phyloP scores from a whole-genome alignment of 768 basidiomycete species.

The Russula dissimulans region DNA sequence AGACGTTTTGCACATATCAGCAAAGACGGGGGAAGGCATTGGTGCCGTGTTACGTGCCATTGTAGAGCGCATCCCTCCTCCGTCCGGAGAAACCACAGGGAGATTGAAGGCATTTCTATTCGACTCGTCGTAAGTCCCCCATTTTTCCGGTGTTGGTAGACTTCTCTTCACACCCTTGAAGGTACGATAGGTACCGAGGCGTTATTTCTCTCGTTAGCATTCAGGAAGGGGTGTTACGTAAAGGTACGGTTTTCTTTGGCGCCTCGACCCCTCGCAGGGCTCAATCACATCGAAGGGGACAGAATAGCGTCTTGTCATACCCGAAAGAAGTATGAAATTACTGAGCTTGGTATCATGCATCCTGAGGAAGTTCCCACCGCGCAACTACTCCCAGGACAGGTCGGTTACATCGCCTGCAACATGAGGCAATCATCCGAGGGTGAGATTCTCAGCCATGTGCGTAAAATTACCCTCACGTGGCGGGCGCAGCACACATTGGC shows the following conservation, averaged over 20 bases:
- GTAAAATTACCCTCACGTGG: neutral
- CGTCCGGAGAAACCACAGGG: conserved; percentile 40
- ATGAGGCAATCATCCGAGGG: conserved; percentile 98
- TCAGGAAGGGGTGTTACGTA: conserved; percentile 69
- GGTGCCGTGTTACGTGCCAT: conserved; percentile 71
- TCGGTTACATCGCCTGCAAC: conserved; percentile 86
- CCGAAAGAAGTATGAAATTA: conserved; percentile 80
- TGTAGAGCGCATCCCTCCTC: conserved; percentile 77
- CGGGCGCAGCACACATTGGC: conserved; percentile 70
- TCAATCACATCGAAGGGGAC: conserved; percentile 49
- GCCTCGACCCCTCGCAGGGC: neutral
- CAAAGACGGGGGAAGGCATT: conserved; percentile 86
- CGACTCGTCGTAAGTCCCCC: conserved; percentile 68
- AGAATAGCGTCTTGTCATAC: conserved; percentile 81
- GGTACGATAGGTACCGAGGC: conserved; percentile 92
- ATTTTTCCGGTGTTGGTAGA: neutral
- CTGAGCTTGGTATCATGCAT: conserved; percentile 81
- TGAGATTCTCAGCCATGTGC: conserved; percentile 24
- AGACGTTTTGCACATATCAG: conserved; percentile 75
- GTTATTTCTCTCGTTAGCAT: conserved; percentile 88
- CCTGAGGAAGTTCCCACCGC: conserved; percentile 78
- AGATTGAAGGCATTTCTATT: conserved; percentile 83
- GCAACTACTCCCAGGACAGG: conserved; percentile 66
- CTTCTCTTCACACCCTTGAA: conserved; percentile 27
- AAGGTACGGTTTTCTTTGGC: conserved; percentile 41